phyloP scores from a whole-genome alignment of 352 stramenopile genomes.

The Phytophthora cajani region DNA sequence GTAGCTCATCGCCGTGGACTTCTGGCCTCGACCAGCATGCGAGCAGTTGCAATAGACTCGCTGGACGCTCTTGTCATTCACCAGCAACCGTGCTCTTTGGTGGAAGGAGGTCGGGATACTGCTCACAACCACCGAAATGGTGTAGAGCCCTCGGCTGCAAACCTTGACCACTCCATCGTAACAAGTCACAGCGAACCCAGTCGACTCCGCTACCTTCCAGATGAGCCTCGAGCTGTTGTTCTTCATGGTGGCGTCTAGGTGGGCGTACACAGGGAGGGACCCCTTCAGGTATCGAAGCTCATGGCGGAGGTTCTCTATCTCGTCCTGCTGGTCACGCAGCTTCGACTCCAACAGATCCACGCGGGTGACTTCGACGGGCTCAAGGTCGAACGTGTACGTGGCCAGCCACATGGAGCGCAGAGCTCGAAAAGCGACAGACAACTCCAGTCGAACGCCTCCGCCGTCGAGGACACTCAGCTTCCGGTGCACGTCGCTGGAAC shows the following conservation, averaged over 20 bases:
- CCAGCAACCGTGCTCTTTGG: neutral
- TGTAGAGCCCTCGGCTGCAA: neutral
- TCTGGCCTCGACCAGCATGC: neutral
- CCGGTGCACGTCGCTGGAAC: neutral
- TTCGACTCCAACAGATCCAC: slow-evolving; percentile 14
- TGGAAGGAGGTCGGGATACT: neutral
- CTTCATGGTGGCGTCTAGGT: too few species aligned
- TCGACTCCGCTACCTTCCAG: too few species aligned
- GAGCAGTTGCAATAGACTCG: neutral
- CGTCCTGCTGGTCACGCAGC: slow-evolving; percentile 13
- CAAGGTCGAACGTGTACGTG: slow-evolving; percentile 8
- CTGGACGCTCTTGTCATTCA: neutral
- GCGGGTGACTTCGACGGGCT: slow-evolving; percentile 1
- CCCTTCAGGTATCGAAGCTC: too few species aligned
- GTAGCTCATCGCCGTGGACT: neutral
- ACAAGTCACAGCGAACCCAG: neutral
- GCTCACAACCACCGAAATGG: neutral
- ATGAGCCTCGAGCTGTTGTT: too few species aligned
- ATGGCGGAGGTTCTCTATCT: neutral
- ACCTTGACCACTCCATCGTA: neutral
- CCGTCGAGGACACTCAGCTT: neutral
- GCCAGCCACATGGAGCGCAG: neutral
- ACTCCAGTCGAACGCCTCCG: neutral
- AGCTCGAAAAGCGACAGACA: neutral
- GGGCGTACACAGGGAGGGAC: too few species aligned